These are phyloP conservation scores for Quercus phellos DNA, from an alignment of 331 rosid species.

Conservation along the genomic window DNA sequence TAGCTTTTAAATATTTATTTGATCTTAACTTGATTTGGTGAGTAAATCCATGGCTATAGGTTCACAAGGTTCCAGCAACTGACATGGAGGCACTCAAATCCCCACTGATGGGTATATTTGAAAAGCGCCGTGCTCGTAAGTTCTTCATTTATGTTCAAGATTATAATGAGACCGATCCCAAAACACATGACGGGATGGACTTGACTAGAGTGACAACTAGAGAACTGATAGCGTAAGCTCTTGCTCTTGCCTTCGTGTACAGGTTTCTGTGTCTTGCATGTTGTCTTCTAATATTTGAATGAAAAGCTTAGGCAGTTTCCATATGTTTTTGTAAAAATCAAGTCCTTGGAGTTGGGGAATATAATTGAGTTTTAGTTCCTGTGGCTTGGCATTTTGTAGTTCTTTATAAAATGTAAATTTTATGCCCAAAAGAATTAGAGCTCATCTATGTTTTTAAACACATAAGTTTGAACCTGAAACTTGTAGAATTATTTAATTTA, in stretches of 20 bases:
- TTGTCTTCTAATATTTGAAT: not conserved
- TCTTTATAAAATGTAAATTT: not conserved
- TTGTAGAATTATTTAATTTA: not conserved
- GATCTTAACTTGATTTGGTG: slow-evolving; percentile 5
- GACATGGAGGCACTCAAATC: slow-evolving; percentile 83
- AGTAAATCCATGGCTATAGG: slow-evolving; percentile 30
- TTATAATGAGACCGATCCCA: slow-evolving; percentile 60
- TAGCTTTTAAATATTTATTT: not conserved
- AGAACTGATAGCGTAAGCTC: slow-evolving; percentile 66
- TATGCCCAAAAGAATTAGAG: not conserved
- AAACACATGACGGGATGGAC: slow-evolving; percentile 75
- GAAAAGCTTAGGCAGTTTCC: not conserved
- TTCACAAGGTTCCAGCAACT: slow-evolving; percentile 76
- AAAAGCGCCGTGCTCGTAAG: slow-evolving; percentile 83
- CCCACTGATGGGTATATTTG: slow-evolving; percentile 83
- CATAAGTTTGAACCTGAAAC: not conserved
- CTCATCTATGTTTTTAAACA: not conserved
- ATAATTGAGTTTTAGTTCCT: not conserved
- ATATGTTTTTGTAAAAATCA: not conserved
- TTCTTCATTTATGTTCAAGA: slow-evolving; percentile 78
- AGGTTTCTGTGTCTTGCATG: not conserved
- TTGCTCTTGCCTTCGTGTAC: not conserved
- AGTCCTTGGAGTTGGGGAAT: not conserved
- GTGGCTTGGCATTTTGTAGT: not conserved
- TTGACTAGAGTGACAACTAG: slow-evolving; percentile 68